Base-by-base conservation (phyloP, 441 rosid genomes). In the Populus hybrid region DNA sequence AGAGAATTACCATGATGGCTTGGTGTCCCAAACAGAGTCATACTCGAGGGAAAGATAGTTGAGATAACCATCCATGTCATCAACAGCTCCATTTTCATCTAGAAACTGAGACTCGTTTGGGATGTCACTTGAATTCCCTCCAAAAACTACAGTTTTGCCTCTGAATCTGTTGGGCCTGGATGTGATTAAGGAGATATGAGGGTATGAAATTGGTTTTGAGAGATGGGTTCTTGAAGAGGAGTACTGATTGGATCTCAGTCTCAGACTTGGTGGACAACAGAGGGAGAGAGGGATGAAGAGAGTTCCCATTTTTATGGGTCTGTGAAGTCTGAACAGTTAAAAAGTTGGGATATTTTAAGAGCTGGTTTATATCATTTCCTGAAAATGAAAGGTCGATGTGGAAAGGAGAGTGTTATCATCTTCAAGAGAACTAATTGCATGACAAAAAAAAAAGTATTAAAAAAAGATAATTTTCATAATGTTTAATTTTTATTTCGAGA, bases 21-120 rank as follows among this genome's bases (percentile, higher is more conserved):
- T 92, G 46, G 98, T 95, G 87, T 95, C 99, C 99, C 99, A 93
- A n/a, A 95, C 97, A 34, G 97, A 91, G 77, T 95, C 99, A 83
- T 95, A 95, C 74, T 93, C 99, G 23, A 94, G 98, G 66, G 99
- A 93, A 14, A 95, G 93, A 75, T 90, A 23, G 78, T 91, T 93
- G 75, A 93, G 87, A 86, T 89, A 91, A 65, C 95, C 95, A 86
- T 95, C 97, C 95, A 94, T 90, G 78, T 95, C 95, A 35, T 91
- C 93, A 46, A 93, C 78, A 38, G 74, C 86, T 64, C 96, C 94
- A 75, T 88, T 82, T 78, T 95, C 92, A 80, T 90, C 93, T 61
- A 84, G 70, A 85, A 91, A 93, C 72, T 50, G 79, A 21, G 93
- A 80, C 70, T 87, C 89, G 32, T 80, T 86, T 28, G 79, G 82